phyloP scores from a whole-genome alignment of 352 stramenopile species.

The Phytopythium delawarense region DNA sequence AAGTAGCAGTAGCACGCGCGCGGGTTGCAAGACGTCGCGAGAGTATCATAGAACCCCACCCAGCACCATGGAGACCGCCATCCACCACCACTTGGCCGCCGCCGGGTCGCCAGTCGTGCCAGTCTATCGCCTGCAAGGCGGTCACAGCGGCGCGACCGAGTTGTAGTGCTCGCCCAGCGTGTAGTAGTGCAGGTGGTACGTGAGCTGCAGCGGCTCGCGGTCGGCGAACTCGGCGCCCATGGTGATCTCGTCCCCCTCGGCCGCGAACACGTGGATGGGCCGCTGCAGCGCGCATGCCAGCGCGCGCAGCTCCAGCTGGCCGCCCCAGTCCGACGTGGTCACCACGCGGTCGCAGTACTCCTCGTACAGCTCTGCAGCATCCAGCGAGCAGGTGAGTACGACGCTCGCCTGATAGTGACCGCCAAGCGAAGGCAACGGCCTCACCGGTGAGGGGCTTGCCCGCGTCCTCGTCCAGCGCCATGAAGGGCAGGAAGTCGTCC shows the following conservation, averaged over 20 bases:
- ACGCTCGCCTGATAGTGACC: background rate
- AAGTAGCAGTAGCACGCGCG: background rate
- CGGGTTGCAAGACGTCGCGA: background rate
- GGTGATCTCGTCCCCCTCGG: conserved; percentile 78
- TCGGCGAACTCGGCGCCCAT: conserved; percentile 86
- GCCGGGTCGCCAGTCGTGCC: background rate
- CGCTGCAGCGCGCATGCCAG: conserved; percentile 81
- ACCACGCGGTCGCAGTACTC: conserved; percentile 92
- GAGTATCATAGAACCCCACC: conserved; percentile 1
- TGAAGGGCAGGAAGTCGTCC: conserved; percentile 92
- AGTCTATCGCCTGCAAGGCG: background rate
- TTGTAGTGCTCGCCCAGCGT: conserved; percentile 99
- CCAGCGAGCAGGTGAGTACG: too few relatives aligned
- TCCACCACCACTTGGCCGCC: too few relatives aligned
- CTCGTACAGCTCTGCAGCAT: conserved; percentile 64
- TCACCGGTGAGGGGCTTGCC: conserved; percentile 29
- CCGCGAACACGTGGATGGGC: conserved; percentile 93
- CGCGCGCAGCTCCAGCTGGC: conserved; percentile 95
- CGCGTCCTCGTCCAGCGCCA: conserved; percentile 61
- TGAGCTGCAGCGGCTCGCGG: conserved; percentile 85
- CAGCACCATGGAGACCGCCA: background rate
- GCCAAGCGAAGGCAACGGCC: background rate
- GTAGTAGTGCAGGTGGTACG: conserved; percentile 98
- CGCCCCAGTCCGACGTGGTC: conserved; percentile 94
- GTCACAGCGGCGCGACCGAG: conserved; percentile 61